Evolutionary conservation across 768 basidiomycete genomes (phyloP).

Genomic region (Russula olivacea): DNA sequence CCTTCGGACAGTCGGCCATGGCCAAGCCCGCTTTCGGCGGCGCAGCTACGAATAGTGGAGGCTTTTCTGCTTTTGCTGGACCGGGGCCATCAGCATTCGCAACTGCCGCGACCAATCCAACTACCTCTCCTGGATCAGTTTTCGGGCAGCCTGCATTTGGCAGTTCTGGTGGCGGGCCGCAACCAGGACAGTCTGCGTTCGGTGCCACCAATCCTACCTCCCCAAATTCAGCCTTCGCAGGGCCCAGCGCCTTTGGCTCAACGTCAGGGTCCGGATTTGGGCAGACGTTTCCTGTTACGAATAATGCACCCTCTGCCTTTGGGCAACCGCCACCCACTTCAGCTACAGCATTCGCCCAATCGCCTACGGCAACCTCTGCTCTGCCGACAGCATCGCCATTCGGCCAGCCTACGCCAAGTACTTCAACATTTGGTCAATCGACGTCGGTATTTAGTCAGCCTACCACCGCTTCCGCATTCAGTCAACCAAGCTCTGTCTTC

Average conservation of each 20-base stretch:
- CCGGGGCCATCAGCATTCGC: slow-evolving; percentile 23
- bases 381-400: not conserved
- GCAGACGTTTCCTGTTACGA: slow-evolving; percentile 18
- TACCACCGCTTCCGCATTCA: slow-evolving; percentile 43
- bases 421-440: slow-evolving; percentile 34
- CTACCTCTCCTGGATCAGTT: slow-evolving; percentile 8
- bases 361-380: slow-evolving; percentile 1
- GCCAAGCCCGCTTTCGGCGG: slow-evolving; percentile 13
- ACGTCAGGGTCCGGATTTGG: slow-evolving; percentile 35
- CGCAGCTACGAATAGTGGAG: slow-evolving; percentile 7
- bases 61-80: slow-evolving; percentile 23
- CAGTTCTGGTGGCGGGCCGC: not conserved
- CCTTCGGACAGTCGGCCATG: slow-evolving; percentile 28
- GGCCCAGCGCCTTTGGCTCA: slow-evolving; percentile 21
- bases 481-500: slow-evolving; percentile 43
- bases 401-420: slow-evolving; percentile 27
- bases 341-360: slow-evolving; percentile 15
- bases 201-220: slow-evolving; percentile 26
- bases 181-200: slow-evolving; percentile 20
- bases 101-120: slow-evolving; percentile 2
- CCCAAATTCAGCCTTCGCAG: slow-evolving; percentile 36
- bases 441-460: slow-evolving; percentile 28
- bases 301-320: slow-evolving; percentile 6
- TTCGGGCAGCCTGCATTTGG: slow-evolving; percentile 29
- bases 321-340: slow-evolving; percentile 11